Evolutionary conservation across 1,139 yeast genomes (phyloP).

Genomic region (Yamadazyma triangularis): DNA sequence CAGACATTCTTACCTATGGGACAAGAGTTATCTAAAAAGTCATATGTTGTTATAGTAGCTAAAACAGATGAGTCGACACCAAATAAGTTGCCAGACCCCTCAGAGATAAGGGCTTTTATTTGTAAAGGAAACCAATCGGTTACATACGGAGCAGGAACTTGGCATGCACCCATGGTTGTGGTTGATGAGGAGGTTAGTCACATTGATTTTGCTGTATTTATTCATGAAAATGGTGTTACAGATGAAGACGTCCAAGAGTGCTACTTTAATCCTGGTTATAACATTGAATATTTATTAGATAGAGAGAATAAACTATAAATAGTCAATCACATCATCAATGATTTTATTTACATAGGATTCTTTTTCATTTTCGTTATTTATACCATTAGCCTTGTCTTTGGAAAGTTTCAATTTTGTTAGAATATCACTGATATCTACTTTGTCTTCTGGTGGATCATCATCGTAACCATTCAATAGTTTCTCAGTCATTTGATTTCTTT

Average conservation of each 20-base stretch:
- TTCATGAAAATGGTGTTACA: constrained; percentile 75
- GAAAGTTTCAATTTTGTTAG: constrained; percentile 29
- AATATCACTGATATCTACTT: constrained; percentile 23
- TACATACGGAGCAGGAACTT: constrained; percentile 69
- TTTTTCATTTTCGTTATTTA: constrained; percentile 20
- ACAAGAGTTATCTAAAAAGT: constrained; percentile 39
- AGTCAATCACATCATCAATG: constrained; percentile 37
- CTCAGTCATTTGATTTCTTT: constrained; percentile 20
- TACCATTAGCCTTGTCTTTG: constrained; percentile 19
- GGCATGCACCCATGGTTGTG: constrained; percentile 95
- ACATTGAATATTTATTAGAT: constrained; percentile 24
- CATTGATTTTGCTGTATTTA: constrained; percentile 79
- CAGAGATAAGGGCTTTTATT: constrained; percentile 58
- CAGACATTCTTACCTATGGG: constrained; percentile 94
- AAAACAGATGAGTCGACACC: constrained; percentile 35
- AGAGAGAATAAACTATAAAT: constrained; percentile 17
- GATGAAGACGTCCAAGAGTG: constrained; percentile 84
- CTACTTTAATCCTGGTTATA: constrained; percentile 58
- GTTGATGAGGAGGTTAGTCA: constrained; percentile 44
- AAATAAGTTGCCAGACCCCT: constrained; percentile 54
- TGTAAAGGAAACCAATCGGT: constrained; percentile 85
- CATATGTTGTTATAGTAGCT: constrained; percentile 82
- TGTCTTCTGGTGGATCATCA: constrained; percentile 6
- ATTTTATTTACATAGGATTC: constrained; percentile 28
- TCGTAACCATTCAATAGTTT: constrained; percentile 18